Percentiles rank a stretch among this genome's conserved stretches.
Conservation (phyloP, 306 rosid genomes). For the Vigna angularis region DNA sequence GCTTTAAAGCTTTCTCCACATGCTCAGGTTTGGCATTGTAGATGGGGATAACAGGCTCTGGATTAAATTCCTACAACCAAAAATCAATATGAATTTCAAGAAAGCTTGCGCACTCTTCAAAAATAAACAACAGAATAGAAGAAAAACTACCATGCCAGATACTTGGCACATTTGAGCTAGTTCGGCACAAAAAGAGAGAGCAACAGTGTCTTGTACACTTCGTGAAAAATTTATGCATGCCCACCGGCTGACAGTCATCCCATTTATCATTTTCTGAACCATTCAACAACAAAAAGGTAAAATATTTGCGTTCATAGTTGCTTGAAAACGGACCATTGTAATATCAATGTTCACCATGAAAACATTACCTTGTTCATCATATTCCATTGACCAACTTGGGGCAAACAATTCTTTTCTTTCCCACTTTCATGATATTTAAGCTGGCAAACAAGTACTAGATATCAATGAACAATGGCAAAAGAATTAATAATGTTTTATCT, state of each 20-base stretch:
- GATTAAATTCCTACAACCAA: constrained; percentile 63
- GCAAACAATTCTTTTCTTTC: constrained; percentile 94
- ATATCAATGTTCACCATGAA: constrained; percentile 1
- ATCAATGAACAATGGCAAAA: constrained; percentile 18
- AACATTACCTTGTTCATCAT: constrained; percentile 94
- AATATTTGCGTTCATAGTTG: constrained; percentile 1
- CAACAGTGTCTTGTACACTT: constrained; percentile 86
- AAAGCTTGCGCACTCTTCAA: not conserved
- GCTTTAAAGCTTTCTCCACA: constrained; percentile 82
- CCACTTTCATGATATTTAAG: constrained; percentile 95
- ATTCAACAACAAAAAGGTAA: constrained; percentile 2
- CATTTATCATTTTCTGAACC: constrained; percentile 95
- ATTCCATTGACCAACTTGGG: constrained; percentile 99
- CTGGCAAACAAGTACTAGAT: constrained; percentile 59
- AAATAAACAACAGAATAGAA: constrained; percentile 28
- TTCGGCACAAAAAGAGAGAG: constrained; percentile 83
- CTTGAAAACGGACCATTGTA: not conserved
- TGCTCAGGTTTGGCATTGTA: constrained; percentile 75
- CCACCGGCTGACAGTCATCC: constrained; percentile 96
- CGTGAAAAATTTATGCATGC: constrained; percentile 96
- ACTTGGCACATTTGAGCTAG: constrained; percentile 99
- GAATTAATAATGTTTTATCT: constrained; percentile 3
- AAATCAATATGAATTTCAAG: constrained; percentile 4
- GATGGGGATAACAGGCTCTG: constrained; percentile 79
- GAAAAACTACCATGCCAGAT: constrained; percentile 87